phyloP scores from a whole-genome alignment of 345 rosid genomes.

The Arabis hirsuta region DNA sequence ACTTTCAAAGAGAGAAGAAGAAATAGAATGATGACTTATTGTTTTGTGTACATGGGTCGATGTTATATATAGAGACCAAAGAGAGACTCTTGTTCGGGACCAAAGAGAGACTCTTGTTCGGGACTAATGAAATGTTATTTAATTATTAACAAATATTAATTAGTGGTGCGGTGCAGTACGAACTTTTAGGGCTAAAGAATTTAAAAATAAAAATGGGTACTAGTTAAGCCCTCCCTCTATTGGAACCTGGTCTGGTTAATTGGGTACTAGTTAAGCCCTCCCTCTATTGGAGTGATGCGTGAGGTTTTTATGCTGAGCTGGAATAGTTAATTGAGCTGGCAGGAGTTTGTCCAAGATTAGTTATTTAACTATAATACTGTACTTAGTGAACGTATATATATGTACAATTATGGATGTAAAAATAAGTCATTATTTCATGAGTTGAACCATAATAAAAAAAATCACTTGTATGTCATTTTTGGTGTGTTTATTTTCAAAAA shows the following conservation, averaged over 20 bases:
- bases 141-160: background rate
- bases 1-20: slow-evolving; percentile 22
- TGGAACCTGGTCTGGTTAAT: slow-evolving; percentile 12
- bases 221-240: too few species aligned
- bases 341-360: background rate
- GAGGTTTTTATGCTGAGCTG: background rate
- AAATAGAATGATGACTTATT: slow-evolving; percentile 25
- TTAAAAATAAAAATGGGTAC: background rate
- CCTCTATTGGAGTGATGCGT: slow-evolving; percentile 13
- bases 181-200: background rate
- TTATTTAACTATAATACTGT: background rate
- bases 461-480: too few species aligned
- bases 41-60: slow-evolving; percentile 18
- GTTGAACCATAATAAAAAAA: too few species aligned
- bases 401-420: too few species aligned
- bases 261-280: slow-evolving; percentile 20
- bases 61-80: slow-evolving; percentile 29
- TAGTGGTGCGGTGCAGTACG: background rate
- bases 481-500: too few species aligned
- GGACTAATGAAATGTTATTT: background rate
- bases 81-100: slow-evolving; percentile 8
- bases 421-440: too few species aligned
- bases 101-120: slow-evolving; percentile 6
- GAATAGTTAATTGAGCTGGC: background rate
- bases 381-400: background rate